Evolutionary conservation across 1,284 basidiomycete species (phyloP), one percentile per base, ranked within the genome.

Genomic region (Heliocybe sulcata): DNA sequence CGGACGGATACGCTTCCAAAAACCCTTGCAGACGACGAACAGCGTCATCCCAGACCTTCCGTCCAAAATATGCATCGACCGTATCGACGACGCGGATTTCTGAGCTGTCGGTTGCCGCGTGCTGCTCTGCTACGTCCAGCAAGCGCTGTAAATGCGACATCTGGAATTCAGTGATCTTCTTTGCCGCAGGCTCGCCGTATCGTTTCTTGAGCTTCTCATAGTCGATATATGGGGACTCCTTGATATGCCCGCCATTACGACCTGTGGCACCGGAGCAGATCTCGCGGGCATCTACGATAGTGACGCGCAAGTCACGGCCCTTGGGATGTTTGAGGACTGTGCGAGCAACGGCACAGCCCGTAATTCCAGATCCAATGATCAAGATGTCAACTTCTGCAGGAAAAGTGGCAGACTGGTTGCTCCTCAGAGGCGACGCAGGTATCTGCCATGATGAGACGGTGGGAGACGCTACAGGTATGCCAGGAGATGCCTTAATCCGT

Each of bases 171-270:
- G 47, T 26, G 4, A 49, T 49, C n/a, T 25, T 49, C 47, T 26
- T 49, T 4, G 47, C 47, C 4, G 47, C 27, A 3, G 20, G 47
- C 16, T 25, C 22, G 12, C 27, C 27, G 11, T 49, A 26, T 49
- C 27, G 16, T 4, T 26, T 49, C 47, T 26, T 26, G 23, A 49
- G 47, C 14, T 25, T 29, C 47, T 25, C 22, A 22, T 23, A 49
- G n/a, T 49, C 47, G 23, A 49, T 49, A n/a, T 49, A 49, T 11
- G 47, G 23, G 12, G 47, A 49, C 20, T 49, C 47, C 47, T 49
- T 49, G 47, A 49, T 49, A 16, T 49, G 47, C 14, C 47, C 47
- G 20, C 47, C 47, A 49, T 49, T 49, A 14, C 47, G 22, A 6
- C 47, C 47, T 25, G 47, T 49, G 4, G 47, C 47, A 4, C 47